A percentile compares a stretch with the other conserved stretches of the same genome.
These are phyloP conservation scores for Triticum dicoccoides DNA, from an alignment of 176 grass and related monocot genomes.

Conservation along the genomic window DNA sequence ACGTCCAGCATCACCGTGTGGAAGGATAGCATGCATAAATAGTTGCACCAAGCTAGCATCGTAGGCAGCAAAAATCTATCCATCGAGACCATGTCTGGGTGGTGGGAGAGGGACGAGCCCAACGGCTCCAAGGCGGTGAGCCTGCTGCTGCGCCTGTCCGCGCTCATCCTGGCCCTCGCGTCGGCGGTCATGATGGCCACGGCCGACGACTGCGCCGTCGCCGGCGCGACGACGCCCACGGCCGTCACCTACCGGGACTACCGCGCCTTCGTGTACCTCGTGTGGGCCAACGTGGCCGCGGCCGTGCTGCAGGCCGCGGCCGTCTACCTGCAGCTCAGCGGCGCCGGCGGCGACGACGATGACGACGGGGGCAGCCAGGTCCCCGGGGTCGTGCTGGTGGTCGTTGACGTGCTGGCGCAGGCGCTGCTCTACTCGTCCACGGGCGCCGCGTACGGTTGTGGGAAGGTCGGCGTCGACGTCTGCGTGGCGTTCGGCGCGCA, in stretches of 20 bases:
- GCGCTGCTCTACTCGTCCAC: conserved; percentile 15
- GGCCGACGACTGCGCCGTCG: not conserved
- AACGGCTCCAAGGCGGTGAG: conserved; percentile 28
- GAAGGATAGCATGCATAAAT: not conserved
- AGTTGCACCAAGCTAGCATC: not conserved
- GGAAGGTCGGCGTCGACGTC: not conserved
- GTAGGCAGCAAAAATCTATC: not conserved
- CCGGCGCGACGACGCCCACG: too few relatives aligned
- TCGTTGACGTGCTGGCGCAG: conserved; percentile 18
- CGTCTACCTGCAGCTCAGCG: conserved; percentile 16
- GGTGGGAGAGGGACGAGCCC: not conserved
- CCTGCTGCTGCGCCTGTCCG: conserved; percentile 22
- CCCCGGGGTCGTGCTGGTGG: not conserved
- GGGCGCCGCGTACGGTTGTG: not conserved
- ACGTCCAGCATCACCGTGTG: not conserved
- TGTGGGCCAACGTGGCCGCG: not conserved
- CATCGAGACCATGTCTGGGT: not conserved
- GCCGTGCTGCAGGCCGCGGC: not conserved
- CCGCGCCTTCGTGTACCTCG: conserved; percentile 8
- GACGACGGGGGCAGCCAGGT: not conserved
- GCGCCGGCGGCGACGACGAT: not conserved
- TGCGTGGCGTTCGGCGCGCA: not conserved
- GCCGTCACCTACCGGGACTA: conserved; percentile 25
- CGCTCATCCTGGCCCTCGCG: conserved; percentile 12
- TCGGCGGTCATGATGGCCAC: conserved; percentile 26